Base-by-base conservation (phyloP, 2,329 filamentous ascomycete genomes). In the Monilinia aucupariae region DNA sequence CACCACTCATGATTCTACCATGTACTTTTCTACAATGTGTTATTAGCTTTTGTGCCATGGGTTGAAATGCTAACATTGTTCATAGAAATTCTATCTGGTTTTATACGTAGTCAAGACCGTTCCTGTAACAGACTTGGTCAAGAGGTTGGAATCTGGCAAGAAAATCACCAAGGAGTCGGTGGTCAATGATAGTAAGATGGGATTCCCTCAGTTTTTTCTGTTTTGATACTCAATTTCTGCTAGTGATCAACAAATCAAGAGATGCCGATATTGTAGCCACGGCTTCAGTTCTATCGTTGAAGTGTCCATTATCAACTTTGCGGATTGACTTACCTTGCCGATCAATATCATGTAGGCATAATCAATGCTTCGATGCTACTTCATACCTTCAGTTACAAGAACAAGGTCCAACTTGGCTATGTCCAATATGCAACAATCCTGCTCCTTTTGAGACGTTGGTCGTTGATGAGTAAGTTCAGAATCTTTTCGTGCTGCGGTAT, bases 401-500 rank as follows among this genome's bases (percentile, higher is more conserved):
- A 74, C 94, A 99, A 78, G 93, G 91, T 0, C 94, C 94, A 0
- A 96, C 94, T 22, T 99, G 94, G 94, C 81, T 86, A n/a, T 99
- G 94, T 71, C 94, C 94, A 0, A 88, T 97, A 27, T 99, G 94
- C 78, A 93, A 88, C 75, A 96, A 92, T 72, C 77, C 84, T 0
- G 87, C 92, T 1, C 85, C 87, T 0, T 99, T 91, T 74, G 89
- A 93, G 58, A 86, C 84, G 54, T 78, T 99, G 30, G 91, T 91
- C 13, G 85, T 97, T 37, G 94, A 99, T 69, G 89, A 94, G 85
- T 94, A 80, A 76, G 85, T 78, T 51, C 47, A 32, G 30, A 39
- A 37, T 50, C 30, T 9, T 50, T 37, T 65, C 64, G 70, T 52
- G 65, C 62, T 39, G 59, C n/a, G 12, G 8, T 22, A 59, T 49